Base-by-base conservation (phyloP, 208 protist genomes). In the Crithidia acanthocephali region DNA sequence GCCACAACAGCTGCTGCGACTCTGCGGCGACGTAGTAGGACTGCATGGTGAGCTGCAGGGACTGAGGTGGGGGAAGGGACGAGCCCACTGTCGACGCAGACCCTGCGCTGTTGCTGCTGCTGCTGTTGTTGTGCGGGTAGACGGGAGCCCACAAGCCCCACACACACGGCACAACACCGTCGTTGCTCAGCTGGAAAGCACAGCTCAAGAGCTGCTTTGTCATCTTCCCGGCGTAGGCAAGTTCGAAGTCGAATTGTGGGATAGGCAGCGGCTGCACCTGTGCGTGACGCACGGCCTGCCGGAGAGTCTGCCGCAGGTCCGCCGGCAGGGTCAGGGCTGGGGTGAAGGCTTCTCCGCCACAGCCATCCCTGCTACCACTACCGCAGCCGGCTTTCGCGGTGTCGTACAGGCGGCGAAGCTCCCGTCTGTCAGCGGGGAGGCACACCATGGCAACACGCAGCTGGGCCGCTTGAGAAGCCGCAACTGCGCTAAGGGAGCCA, bases 181-280 rank as follows among this genome's bases (percentile, higher is more conserved):
- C 80, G 74, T 85, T 85, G 66, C 74, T 81, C 7, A 81, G 74
- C 52, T 85, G 74, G 25, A 85, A 85, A 28, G 74, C 67, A 37
- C 62, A 73, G 55, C 66, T 74, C 40, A 81, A 56, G 22, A 85
- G 67, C 40, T 57, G 61, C 80, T 77, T 77, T 32, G 72, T 50
- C 58, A 51, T 68, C 48, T 42, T 35, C 48, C n/a, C 25, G n/a
- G 33, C 40, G 44, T 60, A 37, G 25, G 18, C 35, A 2, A 30
- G n/a, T 48, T 68, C 67, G 48, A 76, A 74, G 47, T 75, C 68
- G 37, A 78, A 79, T 18, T 55, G 66, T 13, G 78, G 71, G 15
- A 76, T 53, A 4, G 78, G 78, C 44, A 83, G 53, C 6, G 44
- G 37, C 44, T 79, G 52, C 37, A 73, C 47, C 25, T 73, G 59